These are phyloP conservation scores for Plicaturopsis crispa DNA, from an alignment of 768 basidiomycete species.

Conservation along the genomic window DNA sequence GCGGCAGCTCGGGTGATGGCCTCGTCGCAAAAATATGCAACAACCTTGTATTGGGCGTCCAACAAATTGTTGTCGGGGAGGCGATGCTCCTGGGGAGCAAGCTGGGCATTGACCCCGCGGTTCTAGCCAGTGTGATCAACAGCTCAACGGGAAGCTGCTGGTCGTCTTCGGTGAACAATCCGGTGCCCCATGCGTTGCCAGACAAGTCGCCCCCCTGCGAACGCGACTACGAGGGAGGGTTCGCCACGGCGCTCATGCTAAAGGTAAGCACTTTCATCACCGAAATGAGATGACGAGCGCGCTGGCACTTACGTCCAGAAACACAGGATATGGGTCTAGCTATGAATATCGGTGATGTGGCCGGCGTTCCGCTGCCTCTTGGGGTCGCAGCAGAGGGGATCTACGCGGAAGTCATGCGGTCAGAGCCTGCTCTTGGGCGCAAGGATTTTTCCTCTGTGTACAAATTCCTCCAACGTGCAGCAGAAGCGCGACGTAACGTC, in stretches of 20 bases:
- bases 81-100: slow-evolving; percentile 83
- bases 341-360: slow-evolving; percentile 45
- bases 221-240: slow-evolving; percentile 79
- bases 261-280: slow-evolving; percentile 42
- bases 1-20: slow-evolving; percentile 76
- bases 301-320: slow-evolving; percentile 6
- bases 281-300: slow-evolving; percentile 3
- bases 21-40: slow-evolving; percentile 90
- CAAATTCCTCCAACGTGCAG: slow-evolving; percentile 39
- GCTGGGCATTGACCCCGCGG: slow-evolving; percentile 68
- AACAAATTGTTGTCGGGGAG: slow-evolving; percentile 83
- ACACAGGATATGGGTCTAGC: slow-evolving; percentile 84
- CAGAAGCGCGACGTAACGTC: too few relatives aligned
- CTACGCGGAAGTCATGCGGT: slow-evolving; percentile 48
- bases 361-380: slow-evolving; percentile 50
- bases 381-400: slow-evolving; percentile 56
- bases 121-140: slow-evolving; percentile 80
- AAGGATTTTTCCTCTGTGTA: slow-evolving; percentile 85
- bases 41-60: slow-evolving; percentile 70
- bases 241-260: slow-evolving; percentile 76
- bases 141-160: slow-evolving; percentile 80
- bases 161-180: slow-evolving; percentile 83
- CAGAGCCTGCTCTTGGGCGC: slow-evolving; percentile 49
- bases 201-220: slow-evolving; percentile 77
- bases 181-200: slow-evolving; percentile 67